Evolutionary conservation across 495 filamentous ascomycete species (phyloP).

Genomic region (Penicillium samsonianum): DNA sequence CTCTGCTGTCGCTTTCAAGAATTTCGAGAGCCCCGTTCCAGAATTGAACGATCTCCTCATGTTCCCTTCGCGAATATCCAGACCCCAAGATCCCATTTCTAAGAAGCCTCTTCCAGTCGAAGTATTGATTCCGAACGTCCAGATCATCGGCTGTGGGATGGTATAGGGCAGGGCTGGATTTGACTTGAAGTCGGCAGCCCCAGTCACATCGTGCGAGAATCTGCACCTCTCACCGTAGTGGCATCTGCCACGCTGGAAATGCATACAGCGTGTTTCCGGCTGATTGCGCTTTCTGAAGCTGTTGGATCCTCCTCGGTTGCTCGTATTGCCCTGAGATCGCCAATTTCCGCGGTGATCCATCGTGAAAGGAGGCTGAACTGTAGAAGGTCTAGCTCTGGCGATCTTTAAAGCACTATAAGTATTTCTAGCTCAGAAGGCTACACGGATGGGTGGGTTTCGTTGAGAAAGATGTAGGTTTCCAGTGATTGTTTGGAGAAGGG

Average conservation of each 20-base stretch:
- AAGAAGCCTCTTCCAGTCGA: conserved; percentile 16
- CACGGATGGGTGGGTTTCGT: too few species aligned
- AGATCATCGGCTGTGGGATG: conserved; percentile 5
- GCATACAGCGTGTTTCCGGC: not conserved
- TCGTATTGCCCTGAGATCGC: conserved; percentile 12
- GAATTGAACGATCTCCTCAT: conserved; percentile 14
- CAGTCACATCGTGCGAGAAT: conserved; percentile 12
- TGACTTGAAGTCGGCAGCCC: conserved; percentile 6
- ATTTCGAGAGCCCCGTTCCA: conserved; percentile 21
- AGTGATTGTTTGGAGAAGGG: too few species aligned
- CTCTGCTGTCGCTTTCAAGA: conserved; percentile 16
- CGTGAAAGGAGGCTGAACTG: too few species aligned
- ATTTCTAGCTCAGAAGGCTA: too few species aligned
- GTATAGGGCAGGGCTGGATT: too few species aligned
- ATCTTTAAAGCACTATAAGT: too few species aligned
- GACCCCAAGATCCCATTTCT: not conserved
- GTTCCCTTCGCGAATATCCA: conserved; percentile 1
- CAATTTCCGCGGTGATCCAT: conserved; percentile 9
- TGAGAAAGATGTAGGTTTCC: too few species aligned
- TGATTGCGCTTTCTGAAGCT: conserved; percentile 9
- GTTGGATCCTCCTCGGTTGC: conserved; percentile 9
- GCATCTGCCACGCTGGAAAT: conserved; percentile 19
- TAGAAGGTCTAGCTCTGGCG: too few species aligned
- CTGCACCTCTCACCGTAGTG: conserved; percentile 14
- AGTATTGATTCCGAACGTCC: conserved; percentile 18